phyloP scores from a whole-genome alignment of 2,329 filamentous ascomycete genomes.

The Fusarium duplospermum region DNA sequence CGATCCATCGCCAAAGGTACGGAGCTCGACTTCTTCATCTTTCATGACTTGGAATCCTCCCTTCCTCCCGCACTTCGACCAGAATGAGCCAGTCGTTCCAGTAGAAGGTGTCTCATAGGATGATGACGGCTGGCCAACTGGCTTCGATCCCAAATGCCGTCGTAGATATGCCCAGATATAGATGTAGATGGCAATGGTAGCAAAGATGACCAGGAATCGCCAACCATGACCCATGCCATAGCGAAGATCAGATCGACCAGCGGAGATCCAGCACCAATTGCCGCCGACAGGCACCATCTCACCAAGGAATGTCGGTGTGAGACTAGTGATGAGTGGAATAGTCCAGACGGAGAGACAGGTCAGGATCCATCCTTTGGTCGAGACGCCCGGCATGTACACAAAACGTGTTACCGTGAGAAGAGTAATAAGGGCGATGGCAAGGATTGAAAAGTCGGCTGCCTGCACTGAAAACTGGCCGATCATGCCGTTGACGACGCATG shows the following conservation, averaged over 20 bases:
- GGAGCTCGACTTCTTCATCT: conserved; percentile 26
- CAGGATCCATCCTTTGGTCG: conserved; percentile 13
- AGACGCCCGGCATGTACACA: conserved; percentile 31
- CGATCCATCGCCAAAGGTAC: conserved; percentile 2
- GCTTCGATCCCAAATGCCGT: conserved; percentile 11
- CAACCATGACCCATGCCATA: conserved; percentile 59
- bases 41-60: conserved; percentile 20
- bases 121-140: background rate
- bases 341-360: conserved; percentile 36
- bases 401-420: conserved; percentile 38
- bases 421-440: conserved; percentile 40
- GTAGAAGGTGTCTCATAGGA: conserved; percentile 5
- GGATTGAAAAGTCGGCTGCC: conserved; percentile 41
- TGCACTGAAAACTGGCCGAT: conserved; percentile 39
- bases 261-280: conserved; percentile 62
- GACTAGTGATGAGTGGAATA: conserved; percentile 34
- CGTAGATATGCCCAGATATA: conserved; percentile 50
- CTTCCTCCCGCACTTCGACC: conserved; percentile 15
- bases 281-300: conserved; percentile 51
- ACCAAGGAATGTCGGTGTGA: conserved; percentile 29
- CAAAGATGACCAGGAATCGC: conserved; percentile 56
- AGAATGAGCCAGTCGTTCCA: conserved; percentile 5
- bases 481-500: conserved; percentile 36
- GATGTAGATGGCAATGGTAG: conserved; percentile 54
- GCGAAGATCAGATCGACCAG: conserved; percentile 51